These are phyloP conservation scores for Polysphondylium violaceum DNA, from an alignment of 78 protist genomes.

Conservation along the genomic window DNA sequence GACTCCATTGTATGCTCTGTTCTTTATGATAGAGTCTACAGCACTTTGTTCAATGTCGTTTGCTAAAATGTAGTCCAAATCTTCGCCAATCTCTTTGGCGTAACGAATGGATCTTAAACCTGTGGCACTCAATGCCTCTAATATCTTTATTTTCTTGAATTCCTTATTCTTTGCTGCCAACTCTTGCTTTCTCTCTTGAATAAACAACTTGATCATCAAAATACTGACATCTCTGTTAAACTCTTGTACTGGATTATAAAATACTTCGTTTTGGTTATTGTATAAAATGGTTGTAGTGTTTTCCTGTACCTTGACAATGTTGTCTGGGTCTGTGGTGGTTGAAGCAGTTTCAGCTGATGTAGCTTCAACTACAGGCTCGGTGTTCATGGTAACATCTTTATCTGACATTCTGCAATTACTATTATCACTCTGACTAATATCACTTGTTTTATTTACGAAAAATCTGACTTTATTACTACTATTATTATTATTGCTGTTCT, in stretches of 20 bases:
- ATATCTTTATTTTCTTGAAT: slow-evolving; percentile 78
- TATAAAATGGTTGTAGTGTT: slow-evolving; percentile 70
- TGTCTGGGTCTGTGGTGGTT: too few relatives aligned
- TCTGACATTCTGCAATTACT: too few relatives aligned
- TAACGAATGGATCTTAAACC: slow-evolving; percentile 96
- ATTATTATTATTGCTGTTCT: too few relatives aligned
- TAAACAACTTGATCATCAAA: slow-evolving; percentile 62
- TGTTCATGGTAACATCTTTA: too few relatives aligned
- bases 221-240: slow-evolving; percentile 97
- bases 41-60: slow-evolving; percentile 95
- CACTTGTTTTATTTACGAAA: too few relatives aligned
- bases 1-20: slow-evolving; percentile 87
- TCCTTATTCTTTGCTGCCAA: slow-evolving; percentile 25
- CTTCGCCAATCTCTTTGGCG: slow-evolving; percentile 85
- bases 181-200: slow-evolving; percentile 25
- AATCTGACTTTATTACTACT: too few relatives aligned
- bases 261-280: slow-evolving; percentile 87
- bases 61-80: slow-evolving; percentile 85
- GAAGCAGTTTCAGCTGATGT: too few relatives aligned
- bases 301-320: slow-evolving; percentile 44
- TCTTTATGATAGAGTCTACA: slow-evolving; percentile 87
- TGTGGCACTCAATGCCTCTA: slow-evolving; percentile 98
- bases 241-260: slow-evolving; percentile 97
- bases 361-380: too few relatives aligned
- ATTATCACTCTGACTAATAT: too few relatives aligned